These are phyloP conservation scores for Boletus tylopilopsis DNA, from an alignment of 768 basidiomycete genomes.

Conservation along the genomic window DNA sequence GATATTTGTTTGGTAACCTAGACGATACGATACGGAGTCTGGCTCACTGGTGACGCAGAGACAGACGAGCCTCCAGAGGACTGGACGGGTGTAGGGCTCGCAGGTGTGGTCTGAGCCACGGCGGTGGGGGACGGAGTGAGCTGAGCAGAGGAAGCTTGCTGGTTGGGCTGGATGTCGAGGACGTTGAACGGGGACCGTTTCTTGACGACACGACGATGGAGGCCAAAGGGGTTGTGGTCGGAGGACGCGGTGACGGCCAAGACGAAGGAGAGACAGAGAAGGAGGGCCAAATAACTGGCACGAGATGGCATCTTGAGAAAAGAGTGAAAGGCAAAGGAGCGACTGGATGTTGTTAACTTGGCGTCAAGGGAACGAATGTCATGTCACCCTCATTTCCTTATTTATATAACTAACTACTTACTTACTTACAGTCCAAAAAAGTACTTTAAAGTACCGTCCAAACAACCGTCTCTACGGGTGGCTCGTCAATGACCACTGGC, in stretches of 20 bases:
- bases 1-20: slow-evolving; percentile 1
- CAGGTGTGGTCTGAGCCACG: slow-evolving; percentile 9
- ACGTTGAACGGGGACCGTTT: slow-evolving; percentile 46
- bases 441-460: background rate
- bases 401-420: too few relatives aligned
- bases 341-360: too few relatives aligned
- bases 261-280: slow-evolving; percentile 57
- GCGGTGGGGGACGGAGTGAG: slow-evolving; percentile 11
- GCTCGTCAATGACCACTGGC: slow-evolving; percentile 74
- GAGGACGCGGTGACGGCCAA: slow-evolving; percentile 45
- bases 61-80: slow-evolving; percentile 12
- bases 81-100: slow-evolving; percentile 13
- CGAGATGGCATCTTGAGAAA: too few relatives aligned
- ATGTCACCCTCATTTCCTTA: too few relatives aligned
- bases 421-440: too few relatives aligned
- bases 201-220: slow-evolving; percentile 56
- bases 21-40: background rate
- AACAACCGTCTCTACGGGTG: slow-evolving; percentile 40
- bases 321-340: too few relatives aligned
- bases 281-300: too few relatives aligned
- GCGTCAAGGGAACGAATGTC: too few relatives aligned
- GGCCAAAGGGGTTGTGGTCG: slow-evolving; percentile 42
- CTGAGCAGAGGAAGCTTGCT: slow-evolving; percentile 22
- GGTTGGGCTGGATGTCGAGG: slow-evolving; percentile 1
- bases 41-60: slow-evolving; percentile 22